Evolutionary conservation across 2,329 filamentous ascomycete genomes (phyloP).

Genomic region (Ophiostoma sp.): DNA sequence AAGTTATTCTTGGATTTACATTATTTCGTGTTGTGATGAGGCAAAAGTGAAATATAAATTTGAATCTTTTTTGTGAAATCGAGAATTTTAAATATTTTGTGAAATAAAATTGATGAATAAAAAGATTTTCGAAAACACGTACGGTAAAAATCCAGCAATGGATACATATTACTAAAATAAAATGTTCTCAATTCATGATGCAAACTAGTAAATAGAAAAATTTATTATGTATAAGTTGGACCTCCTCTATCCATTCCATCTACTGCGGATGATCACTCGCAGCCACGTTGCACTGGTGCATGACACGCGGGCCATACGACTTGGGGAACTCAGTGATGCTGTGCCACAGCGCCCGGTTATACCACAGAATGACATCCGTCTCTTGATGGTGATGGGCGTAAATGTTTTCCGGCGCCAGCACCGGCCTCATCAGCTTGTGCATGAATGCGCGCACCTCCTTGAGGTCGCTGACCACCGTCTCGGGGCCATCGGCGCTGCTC

Average conservation of each 20-base stretch:
- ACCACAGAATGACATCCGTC: slow-evolving; percentile 43
- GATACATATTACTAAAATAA: no score
- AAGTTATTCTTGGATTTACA: no score
- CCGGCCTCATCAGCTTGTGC: slow-evolving; percentile 42
- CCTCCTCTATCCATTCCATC: not conserved
- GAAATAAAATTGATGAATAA: no score
- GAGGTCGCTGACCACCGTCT: slow-evolving; percentile 34
- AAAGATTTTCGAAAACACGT: no score
- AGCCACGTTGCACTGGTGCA: slow-evolving; percentile 42
- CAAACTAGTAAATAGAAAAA: not conserved
- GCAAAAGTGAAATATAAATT: no score
- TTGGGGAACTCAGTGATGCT: slow-evolving; percentile 42
- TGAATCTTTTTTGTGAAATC: no score
- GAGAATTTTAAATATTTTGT: no score
- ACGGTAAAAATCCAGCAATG: no score
- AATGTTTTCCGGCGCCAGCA: slow-evolving; percentile 38
- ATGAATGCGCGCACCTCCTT: slow-evolving; percentile 37
- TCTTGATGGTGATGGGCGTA: slow-evolving; percentile 41
- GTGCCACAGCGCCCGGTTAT: slow-evolving; percentile 43
- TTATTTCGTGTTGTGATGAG: no score
- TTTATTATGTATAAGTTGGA: not conserved
- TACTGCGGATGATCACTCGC: slow-evolving; percentile 32
- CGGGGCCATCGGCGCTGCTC: slow-evolving; percentile 34
- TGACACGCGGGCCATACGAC: slow-evolving; percentile 41
- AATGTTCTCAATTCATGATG: not conserved